Base-by-base conservation (phyloP, 805 yeast genomes). In the Maudiozyma serrabonitensis region DNA sequence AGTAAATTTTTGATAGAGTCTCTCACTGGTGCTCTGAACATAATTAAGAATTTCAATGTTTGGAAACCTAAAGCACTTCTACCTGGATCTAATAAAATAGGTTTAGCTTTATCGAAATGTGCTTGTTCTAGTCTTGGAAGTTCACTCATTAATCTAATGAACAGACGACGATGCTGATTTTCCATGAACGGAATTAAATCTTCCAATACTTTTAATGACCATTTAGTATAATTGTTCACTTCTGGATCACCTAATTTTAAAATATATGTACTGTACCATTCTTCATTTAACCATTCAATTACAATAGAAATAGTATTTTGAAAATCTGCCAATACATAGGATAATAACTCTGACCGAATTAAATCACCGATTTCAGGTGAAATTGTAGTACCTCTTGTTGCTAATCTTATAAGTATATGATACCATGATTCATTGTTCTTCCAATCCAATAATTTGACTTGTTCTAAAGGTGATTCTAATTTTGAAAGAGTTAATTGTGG, bases 261-360 rank as follows among this genome's bases (percentile, higher is more conserved):
- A 25, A 18, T 26, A 6, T 11, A 15, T 31, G 82, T 86, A 45
- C 79, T 72, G 68, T 79, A 82, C 95, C 96, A 93, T 65, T 93
- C 99, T 67, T 93, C 99, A 59, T 85, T 90, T 49, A 93, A 69
- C 99, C 99, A 93, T 54, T 85, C 89, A 38, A 91, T 80, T 18
- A 88, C 81, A 35, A 83, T 68, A 51, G 87, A 95, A 12, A 90
- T 74, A 35, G 91, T 72, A 9, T 71, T 73, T 49, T 84, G 84
- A 57, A 90, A 81, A 60, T 85, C 87, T 11, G 75, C 81, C 58
- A 87, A 72, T 49, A 88, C 82, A 61, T 84, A 86, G 16, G 81
- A 80, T 52, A 84, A 82, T 11, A 93, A 69, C 21, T 87, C 78
- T 21, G 76, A 79, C 56, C 96, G 74, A 12, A 91, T 78, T 52